Conservation (phyloP, 345 rosid genomes). For the Carallia brachiata region DNA sequence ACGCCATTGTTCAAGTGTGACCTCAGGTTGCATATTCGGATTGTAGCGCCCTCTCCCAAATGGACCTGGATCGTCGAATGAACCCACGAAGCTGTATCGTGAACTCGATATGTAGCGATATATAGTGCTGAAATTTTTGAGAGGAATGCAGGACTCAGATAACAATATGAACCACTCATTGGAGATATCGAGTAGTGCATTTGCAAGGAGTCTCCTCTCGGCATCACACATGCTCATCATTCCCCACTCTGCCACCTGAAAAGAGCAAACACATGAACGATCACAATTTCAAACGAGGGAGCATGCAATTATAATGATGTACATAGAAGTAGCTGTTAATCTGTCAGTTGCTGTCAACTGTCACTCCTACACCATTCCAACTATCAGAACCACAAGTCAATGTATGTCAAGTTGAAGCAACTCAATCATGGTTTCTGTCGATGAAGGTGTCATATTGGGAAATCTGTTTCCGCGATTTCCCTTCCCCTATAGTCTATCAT, state of each 20-base stretch:
- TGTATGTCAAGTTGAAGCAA: background rate
- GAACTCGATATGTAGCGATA: slow-evolving; percentile 63
- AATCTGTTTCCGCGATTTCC: background rate
- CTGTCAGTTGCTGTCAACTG: background rate
- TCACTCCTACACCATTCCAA: background rate
- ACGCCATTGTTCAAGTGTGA: slow-evolving; percentile 74
- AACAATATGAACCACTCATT: slow-evolving; percentile 87
- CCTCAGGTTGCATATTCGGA: slow-evolving; percentile 58
- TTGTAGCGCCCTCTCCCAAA: slow-evolving; percentile 80
- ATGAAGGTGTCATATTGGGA: background rate
- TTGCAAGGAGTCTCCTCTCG: slow-evolving; percentile 84
- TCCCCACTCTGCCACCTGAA: slow-evolving; percentile 86
- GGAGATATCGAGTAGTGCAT: slow-evolving; percentile 80
- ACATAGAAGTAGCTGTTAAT: background rate
- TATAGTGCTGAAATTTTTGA: slow-evolving; percentile 60
- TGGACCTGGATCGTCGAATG: slow-evolving; percentile 72
- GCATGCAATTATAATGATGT: background rate
- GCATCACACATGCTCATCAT: slow-evolving; percentile 93
- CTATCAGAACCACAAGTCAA: background rate
- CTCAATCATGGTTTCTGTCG: background rate
- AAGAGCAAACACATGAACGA: background rate
- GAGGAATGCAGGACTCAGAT: slow-evolving; percentile 89
- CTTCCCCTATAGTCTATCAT: background rate
- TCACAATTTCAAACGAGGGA: background rate
- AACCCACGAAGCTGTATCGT: slow-evolving; percentile 68